Base-by-base conservation (phyloP, 179 eudicot species). In the Kewa caespitosa region DNA sequence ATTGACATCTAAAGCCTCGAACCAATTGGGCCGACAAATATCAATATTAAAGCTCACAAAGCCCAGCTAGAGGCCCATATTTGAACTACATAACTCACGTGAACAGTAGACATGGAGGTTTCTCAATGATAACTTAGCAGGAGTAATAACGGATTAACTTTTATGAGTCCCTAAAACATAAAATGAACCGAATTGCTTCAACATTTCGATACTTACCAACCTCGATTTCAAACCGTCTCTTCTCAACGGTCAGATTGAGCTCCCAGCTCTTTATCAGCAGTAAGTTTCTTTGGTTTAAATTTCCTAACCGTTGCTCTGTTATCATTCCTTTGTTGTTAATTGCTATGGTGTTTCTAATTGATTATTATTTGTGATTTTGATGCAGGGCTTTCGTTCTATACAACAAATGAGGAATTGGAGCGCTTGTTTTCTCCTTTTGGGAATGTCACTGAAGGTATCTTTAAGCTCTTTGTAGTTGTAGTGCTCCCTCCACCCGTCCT, bases 361-460 rank as follows among this genome's bases (percentile, higher is more conserved):
- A 32, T 65, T 14, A n/a, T 15, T 38, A 25, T 39, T 32, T 0
- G 17, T 38, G 64, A 37, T 68, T 37, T 37, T 20, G 36, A 15
- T 27, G 1, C 70, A 93, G 97, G 97, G 74, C 86, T 93, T 60
- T 93, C 97, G 55, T 91, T 81, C 79, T 93, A 88, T 82, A 87
- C 89, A 8, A 88, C 88, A 0, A 57, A 36, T 59, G 85, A 88
- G 34, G 87, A 87, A 31, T 79, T 93, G 57, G 59, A 42, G 74
- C 80, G 63, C 67, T 31, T 87, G 78, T 93, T 93, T 82, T 74
- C 88, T 27, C 94, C 84, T 32, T 93, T 84, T 81, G 98, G 97
- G 42, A 55, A 69, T 25, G 83, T 91, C 48, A 85, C 77, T 42
- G 82, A 87, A 81, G 94, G 96, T 93, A 66, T 10, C 36, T 36